A percentile compares a stretch with the other conserved stretches of the same genome.
phyloP scores from a whole-genome alignment of 768 basidiomycete genomes.

The Phylloporus rhodoxanthus region DNA sequence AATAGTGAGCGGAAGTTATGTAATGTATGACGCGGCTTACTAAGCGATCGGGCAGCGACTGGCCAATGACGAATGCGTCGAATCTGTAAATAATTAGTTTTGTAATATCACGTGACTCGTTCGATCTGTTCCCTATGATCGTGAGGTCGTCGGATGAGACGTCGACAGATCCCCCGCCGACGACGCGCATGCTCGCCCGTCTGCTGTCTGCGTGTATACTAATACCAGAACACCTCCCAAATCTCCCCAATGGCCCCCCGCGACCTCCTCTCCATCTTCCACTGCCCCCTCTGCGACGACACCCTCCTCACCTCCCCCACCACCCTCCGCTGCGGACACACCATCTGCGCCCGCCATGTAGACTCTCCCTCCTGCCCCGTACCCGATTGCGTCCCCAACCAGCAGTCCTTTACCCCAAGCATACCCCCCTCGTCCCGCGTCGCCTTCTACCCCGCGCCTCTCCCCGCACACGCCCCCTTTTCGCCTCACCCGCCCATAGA shows the following conservation, averaged over 20 bases:
- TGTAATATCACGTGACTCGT: conserved; percentile 19
- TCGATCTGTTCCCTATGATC: conserved; percentile 24
- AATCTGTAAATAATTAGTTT: conserved; percentile 16
- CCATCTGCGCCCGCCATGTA: conserved; percentile 62
- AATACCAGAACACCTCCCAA: neutral
- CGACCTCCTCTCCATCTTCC: conserved; percentile 37
- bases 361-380: conserved; percentile 30
- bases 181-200: conserved; percentile 16
- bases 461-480: conserved; percentile 10
- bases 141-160: conserved; percentile 20
- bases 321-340: conserved; percentile 77
- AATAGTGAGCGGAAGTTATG: conserved; percentile 59
- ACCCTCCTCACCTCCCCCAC: conserved; percentile 40
- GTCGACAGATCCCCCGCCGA: conserved; percentile 26
- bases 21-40: neutral
- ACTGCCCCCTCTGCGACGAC: conserved; percentile 50
- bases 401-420: conserved; percentile 24
- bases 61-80: conserved; percentile 25
- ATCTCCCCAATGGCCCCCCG: conserved; percentile 17
- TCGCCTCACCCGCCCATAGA: conserved; percentile 31
- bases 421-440: conserved; percentile 39
- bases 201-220: conserved; percentile 9
- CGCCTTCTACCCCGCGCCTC: conserved; percentile 32
- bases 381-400: conserved; percentile 29
- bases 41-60: conserved; percentile 12